These are phyloP conservation scores for Mortierella sp. DNA, from an alignment of 371 early-diverging fungal species.

Conservation along the genomic window DNA sequence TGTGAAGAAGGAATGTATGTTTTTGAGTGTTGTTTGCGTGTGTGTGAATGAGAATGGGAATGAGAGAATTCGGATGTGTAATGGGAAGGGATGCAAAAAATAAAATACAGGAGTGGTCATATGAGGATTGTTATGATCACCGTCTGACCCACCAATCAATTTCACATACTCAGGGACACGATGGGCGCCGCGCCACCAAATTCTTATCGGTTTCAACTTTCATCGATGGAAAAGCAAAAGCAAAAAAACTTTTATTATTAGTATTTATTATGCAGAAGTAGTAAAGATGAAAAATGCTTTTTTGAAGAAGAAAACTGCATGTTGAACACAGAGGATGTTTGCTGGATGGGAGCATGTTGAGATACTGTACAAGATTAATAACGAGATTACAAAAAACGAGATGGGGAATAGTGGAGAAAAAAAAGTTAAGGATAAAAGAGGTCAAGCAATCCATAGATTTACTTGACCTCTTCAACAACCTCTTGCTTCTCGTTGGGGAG, in stretches of 20 bases:
- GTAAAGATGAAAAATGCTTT: background rate
- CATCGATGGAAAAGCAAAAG: too few relatives aligned
- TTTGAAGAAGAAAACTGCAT: background rate
- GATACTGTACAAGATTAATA: slow-evolving; percentile 6
- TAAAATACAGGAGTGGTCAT: too few relatives aligned
- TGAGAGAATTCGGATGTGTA: too few relatives aligned
- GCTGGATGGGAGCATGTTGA: slow-evolving; percentile 9
- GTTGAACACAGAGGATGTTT: slow-evolving; percentile 7
- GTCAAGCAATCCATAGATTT: background rate
- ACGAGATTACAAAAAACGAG: background rate
- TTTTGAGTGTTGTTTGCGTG: too few relatives aligned
- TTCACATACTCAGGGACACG: background rate
- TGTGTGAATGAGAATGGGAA: too few relatives aligned
- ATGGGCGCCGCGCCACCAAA: background rate
- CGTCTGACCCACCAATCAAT: background rate
- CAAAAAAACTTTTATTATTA: background rate
- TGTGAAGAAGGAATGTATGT: too few relatives aligned
- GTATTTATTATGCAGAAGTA: background rate
- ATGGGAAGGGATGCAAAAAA: too few relatives aligned
- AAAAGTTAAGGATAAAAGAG: background rate
- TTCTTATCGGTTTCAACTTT: background rate
- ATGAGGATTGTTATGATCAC: too few relatives aligned
- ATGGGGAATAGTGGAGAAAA: background rate
- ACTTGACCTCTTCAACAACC: slow-evolving; percentile 25
- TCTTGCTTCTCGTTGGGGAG: slow-evolving; percentile 26